phyloP scores from a whole-genome alignment of 176 grass and related monocot genomes.

The Musa itinerans region DNA sequence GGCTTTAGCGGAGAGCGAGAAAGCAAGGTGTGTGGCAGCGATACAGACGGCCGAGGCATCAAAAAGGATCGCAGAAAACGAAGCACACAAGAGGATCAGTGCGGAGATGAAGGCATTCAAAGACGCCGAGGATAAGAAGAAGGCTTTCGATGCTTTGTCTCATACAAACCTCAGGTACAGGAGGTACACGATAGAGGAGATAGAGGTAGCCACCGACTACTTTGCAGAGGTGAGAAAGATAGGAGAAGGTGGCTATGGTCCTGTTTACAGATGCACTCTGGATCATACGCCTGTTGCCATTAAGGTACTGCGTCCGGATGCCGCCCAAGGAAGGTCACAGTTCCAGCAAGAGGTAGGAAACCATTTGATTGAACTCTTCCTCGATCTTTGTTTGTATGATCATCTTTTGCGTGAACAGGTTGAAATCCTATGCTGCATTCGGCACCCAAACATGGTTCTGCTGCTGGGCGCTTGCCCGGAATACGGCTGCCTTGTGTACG shows the following conservation, averaged over 20 bases:
- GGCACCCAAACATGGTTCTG: too few relatives aligned
- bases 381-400: too few relatives aligned
- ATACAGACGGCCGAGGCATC: conserved; percentile 29
- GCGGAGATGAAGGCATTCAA: conserved; percentile 27
- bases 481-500: not conserved
- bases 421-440: too few relatives aligned
- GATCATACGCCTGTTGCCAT: conserved; percentile 36
- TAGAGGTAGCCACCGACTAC: conserved; percentile 1
- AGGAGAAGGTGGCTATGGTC: too few relatives aligned
- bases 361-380: too few relatives aligned
- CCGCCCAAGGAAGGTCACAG: too few relatives aligned
- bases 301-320: conserved; percentile 5
- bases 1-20: conserved; percentile 26
- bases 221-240: conserved; percentile 8
- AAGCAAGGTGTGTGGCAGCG: conserved; percentile 24
- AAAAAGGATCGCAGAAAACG: conserved; percentile 26
- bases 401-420: too few relatives aligned
- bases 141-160: conserved; percentile 7
- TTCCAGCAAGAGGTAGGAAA: too few relatives aligned
- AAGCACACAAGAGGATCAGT: conserved; percentile 29
- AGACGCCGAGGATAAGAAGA: conserved; percentile 25
- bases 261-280: conserved; percentile 18
- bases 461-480: too few relatives aligned
- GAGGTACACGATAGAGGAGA: too few relatives aligned
- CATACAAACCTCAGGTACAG: conserved; percentile 24